Evolutionary conservation across 305 asterid species (phyloP).

Genomic region (Fraxinus paxiana): DNA sequence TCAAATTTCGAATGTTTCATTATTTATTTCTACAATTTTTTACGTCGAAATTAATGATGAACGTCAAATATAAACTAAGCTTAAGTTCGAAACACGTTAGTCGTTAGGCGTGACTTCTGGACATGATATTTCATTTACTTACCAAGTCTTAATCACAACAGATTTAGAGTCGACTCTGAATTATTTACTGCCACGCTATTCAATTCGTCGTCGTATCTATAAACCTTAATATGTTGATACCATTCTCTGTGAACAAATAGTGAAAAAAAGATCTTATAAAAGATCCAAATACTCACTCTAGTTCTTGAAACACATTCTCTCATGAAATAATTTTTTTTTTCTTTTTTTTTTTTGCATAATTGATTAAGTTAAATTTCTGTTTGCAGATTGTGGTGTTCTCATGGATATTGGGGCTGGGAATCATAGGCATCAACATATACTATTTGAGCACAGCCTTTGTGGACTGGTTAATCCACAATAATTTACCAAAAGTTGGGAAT

Average conservation of each 20-base stretch:
- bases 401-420: conserved; percentile 73
- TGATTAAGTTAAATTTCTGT: neutral
- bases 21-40: neutral
- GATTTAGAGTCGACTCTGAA: too few relatives aligned
- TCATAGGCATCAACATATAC: conserved; percentile 83
- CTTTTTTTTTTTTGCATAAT: neutral
- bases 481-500: conserved; percentile 58
- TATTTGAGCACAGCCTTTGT: conserved; percentile 65
- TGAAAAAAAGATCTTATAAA: neutral
- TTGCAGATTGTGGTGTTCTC: conserved; percentile 69
- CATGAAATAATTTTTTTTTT: neutral
- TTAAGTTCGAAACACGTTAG: neutral
- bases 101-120: neutral
- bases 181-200: neutral
- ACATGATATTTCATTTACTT: too few relatives aligned
- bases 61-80: neutral
- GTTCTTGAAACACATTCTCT: neutral
- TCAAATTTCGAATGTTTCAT: neutral
- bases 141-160: too few relatives aligned
- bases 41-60: neutral
- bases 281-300: neutral
- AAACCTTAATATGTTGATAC: neutral
- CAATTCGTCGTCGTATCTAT: neutral
- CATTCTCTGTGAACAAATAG: neutral
- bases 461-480: conserved; percentile 61